Base-by-base conservation (phyloP, 805 yeast genomes). In the Candida glaebosa region DNA sequence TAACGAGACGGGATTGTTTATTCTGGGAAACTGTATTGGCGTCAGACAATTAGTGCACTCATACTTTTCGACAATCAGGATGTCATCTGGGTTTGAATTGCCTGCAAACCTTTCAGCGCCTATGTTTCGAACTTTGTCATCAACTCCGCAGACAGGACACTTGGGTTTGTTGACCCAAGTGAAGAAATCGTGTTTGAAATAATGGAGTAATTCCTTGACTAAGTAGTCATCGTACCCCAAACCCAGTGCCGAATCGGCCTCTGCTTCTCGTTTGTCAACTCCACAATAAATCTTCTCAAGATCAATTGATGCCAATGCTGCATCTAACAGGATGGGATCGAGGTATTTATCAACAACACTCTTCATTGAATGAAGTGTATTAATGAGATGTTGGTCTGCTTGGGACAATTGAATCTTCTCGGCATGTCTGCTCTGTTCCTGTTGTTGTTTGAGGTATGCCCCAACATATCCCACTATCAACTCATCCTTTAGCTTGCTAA, bases 101-200 rank as follows among this genome's bases (percentile, higher is more conserved):
- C 88, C 80, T 2, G 63, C 52, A 7, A 47, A 44, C 20, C 34
- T 18, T 1, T 61, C 60, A 0, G 63, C 56, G 0, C 80, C 78
- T 0, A 61, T 40, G 0, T 57, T 46, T 2, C 44, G 40, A 2
- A 82, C 69, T 20, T 73, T 67, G 15, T 67, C 67, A 6, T 51
- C 53, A 2, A 55, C 56, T 17, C 61, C 61, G 57, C 95, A 85
- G 0, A 39, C 38, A 0, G 65, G 55, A 50, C 96, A 87, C 8
- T 67, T 57, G 0, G 93, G 88, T 28, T 73, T 72, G 52, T 84
- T 84, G 6, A 87, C 81, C 98, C 98, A 91, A 19, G 63, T 67
- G 65, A 91, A 91, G 65, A 87, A 89, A 31, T 78, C 82, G 31
- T 80, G 68, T 51, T 87, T 88, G 66, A 83, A 91, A 49, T 67